These are phyloP conservation scores for Lyophyllum atratum DNA, from an alignment of 768 basidiomycete species.

Conservation along the genomic window DNA sequence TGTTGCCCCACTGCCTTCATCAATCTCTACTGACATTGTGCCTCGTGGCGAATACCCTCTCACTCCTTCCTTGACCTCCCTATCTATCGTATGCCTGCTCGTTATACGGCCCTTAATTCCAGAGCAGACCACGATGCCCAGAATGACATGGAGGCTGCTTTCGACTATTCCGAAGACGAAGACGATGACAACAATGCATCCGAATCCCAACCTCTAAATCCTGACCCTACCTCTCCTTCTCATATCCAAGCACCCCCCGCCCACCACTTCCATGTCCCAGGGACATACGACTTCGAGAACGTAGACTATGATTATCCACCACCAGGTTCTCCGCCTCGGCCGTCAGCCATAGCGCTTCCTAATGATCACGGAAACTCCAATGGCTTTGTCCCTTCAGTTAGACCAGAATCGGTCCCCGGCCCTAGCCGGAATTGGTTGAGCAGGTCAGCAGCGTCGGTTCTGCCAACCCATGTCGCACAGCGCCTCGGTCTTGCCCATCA, in stretches of 20 bases:
- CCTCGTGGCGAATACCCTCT: constrained; percentile 3
- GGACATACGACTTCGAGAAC: constrained; percentile 78
- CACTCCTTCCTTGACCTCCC: constrained; percentile 18
- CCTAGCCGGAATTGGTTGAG: constrained; percentile 53
- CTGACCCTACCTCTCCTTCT: constrained; percentile 33
- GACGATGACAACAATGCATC: constrained; percentile 52
- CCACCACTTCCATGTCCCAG: constrained; percentile 30
- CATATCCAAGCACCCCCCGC: constrained; percentile 21
- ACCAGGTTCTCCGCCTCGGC: constrained; percentile 78
- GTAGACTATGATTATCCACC: constrained; percentile 81
- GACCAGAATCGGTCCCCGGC: constrained; percentile 29
- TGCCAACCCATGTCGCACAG: constrained; percentile 53
- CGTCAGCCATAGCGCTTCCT: constrained; percentile 63
- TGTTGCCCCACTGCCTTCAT: background rate
- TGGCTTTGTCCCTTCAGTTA: constrained; percentile 58
- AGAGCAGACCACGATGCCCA: constrained; percentile 47
- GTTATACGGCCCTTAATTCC: constrained; percentile 69
- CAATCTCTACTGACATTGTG: background rate
- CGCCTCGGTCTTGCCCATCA: constrained; percentile 45
- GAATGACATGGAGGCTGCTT: constrained; percentile 80
- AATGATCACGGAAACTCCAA: constrained; percentile 78
- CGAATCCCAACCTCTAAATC: constrained; percentile 57
- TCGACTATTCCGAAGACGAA: constrained; percentile 78
- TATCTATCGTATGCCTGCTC: constrained; percentile 43
- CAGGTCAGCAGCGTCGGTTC: constrained; percentile 53